These are phyloP conservation scores for Dicorynia guianensis DNA, from an alignment of 306 rosid species.

Conservation along the genomic window DNA sequence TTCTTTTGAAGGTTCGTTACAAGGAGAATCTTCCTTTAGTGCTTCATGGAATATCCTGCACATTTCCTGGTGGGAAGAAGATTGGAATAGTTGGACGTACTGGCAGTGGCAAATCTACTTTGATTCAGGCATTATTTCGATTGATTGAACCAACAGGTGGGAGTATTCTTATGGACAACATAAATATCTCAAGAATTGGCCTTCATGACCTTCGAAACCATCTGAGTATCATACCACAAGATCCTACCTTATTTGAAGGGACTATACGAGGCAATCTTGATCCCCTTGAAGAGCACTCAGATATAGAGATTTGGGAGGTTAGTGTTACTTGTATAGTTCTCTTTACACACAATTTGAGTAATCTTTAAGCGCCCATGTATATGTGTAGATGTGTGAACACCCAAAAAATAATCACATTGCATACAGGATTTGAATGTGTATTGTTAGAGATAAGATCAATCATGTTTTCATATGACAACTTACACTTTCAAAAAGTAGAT, in stretches of 20 bases:
- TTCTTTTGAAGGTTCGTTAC: constrained; percentile 78
- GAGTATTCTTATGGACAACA: constrained; percentile 77
- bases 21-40: constrained; percentile 96
- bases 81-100: constrained; percentile 98
- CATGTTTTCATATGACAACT: too few species aligned
- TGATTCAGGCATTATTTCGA: constrained; percentile 96
- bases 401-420: not conserved
- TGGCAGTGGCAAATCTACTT: constrained; percentile 97
- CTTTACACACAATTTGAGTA: not conserved
- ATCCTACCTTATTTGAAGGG: constrained; percentile 98
- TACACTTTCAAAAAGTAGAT: too few species aligned
- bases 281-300: constrained; percentile 97
- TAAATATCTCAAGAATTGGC: constrained; percentile 81
- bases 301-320: constrained; percentile 94
- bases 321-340: constrained; percentile 34
- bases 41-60: constrained; percentile 85
- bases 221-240: constrained; percentile 97
- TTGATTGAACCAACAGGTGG: constrained; percentile 85
- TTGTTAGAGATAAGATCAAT: too few species aligned
- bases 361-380: not conserved
- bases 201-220: constrained; percentile 97
- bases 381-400: not conserved
- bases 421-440: not conserved
- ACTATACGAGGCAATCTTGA: constrained; percentile 92
- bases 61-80: constrained; percentile 91